Conservation (phyloP, 306 rosid species). For the Vicia villosa region DNA sequence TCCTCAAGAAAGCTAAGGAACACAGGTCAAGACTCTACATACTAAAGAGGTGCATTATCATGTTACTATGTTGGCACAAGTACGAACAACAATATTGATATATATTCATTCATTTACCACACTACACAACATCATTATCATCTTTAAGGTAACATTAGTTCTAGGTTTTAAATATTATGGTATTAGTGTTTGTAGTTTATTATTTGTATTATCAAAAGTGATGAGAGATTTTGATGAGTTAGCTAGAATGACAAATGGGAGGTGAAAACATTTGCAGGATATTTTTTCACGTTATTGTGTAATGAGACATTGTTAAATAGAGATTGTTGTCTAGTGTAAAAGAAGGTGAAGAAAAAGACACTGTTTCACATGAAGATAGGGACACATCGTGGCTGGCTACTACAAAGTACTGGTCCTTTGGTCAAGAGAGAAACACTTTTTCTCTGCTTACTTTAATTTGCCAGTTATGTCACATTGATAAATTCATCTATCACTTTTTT, state of each 20-base stretch:
- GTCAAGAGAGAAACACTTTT: constrained; percentile 10
- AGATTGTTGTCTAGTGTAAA: constrained; percentile 47
- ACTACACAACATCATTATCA: constrained; percentile 29
- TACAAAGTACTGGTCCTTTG: constrained; percentile 24
- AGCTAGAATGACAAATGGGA: constrained; percentile 1
- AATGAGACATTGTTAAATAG: constrained; percentile 22
- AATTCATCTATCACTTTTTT: constrained; percentile 14
- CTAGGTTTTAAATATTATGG: neutral
- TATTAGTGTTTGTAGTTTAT: neutral
- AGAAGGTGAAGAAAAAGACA: constrained; percentile 40
- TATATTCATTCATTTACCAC: constrained; percentile 27
- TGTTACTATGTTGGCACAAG: constrained; percentile 64
- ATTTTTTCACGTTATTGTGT: constrained; percentile 46
- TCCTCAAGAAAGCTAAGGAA: constrained; percentile 51
- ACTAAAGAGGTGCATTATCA: constrained; percentile 56
- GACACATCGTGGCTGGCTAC: constrained; percentile 36
- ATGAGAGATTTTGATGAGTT: constrained; percentile 26
- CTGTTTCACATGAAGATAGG: constrained; percentile 47
- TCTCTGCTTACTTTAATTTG: constrained; percentile 22
- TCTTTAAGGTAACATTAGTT: constrained; percentile 28
- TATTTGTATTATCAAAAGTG: neutral
- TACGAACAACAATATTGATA: constrained; percentile 45
- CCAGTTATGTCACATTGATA: constrained; percentile 16
- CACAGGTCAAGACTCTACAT: constrained; percentile 58
- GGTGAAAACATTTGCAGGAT: constrained; percentile 29